These are phyloP conservation scores for Jamesozyma jinghongensis DNA, from an alignment of 805 yeast genomes.

Conservation along the genomic window DNA sequence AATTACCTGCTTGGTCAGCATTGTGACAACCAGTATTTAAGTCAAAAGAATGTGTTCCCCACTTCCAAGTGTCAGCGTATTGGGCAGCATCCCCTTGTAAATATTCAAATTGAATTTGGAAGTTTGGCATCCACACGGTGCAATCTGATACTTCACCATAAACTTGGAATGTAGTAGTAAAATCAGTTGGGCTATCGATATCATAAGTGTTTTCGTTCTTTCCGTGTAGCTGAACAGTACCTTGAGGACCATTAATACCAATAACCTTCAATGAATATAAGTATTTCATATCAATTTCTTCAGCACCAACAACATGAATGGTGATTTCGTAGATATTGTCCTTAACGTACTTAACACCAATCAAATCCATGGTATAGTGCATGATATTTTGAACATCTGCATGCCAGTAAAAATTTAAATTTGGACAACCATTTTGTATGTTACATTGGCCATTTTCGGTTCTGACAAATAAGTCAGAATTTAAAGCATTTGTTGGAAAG, in stretches of 20 bases:
- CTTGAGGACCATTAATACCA: conserved; percentile 12
- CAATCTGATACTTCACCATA: conserved; percentile 4
- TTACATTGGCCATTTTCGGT: too few relatives aligned
- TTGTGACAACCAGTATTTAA: conserved; percentile 15
- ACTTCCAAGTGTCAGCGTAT: conserved; percentile 8
- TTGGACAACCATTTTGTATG: too few relatives aligned
- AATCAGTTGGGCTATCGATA: conserved; percentile 16
- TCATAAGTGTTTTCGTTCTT: conserved; percentile 9
- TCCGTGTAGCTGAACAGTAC: conserved; percentile 11
- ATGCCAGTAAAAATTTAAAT: conserved; percentile 10
- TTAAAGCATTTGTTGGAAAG: too few relatives aligned
- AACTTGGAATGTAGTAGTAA: conserved; percentile 13
- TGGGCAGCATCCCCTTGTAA: conserved; percentile 7
- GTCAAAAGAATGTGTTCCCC: conserved; percentile 13
- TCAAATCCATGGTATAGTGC: conserved; percentile 11
- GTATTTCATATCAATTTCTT: conserved; percentile 10
- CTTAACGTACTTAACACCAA: conserved; percentile 7
- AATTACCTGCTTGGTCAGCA: conserved; percentile 11
- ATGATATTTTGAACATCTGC: conserved; percentile 5
- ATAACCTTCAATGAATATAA: conserved; percentile 13
- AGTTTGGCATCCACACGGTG: conserved; percentile 15
- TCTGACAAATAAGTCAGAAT: too few relatives aligned
- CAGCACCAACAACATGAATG: conserved; percentile 13
- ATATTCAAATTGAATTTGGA: conserved; percentile 16
- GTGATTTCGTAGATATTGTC: conserved; percentile 12